Evolutionary conservation across 352 stramenopile species (phyloP), one percentile per base, ranked within the genome.

Genomic region (Globisporangium orthogonon): DNA sequence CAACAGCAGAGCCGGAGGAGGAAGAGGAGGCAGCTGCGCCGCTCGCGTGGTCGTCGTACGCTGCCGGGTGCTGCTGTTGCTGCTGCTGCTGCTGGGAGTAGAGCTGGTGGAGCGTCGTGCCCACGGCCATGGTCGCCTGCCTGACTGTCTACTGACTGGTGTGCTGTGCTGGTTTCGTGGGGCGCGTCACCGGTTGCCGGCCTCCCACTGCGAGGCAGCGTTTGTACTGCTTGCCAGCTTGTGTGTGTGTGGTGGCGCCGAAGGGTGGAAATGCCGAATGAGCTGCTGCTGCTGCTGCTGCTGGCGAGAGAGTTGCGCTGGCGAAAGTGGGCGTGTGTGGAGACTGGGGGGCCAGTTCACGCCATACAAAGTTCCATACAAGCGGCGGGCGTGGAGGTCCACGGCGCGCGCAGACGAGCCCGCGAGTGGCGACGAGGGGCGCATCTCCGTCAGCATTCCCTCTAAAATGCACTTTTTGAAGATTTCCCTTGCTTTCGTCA

Each of bases 61-160:
- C 37, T 5, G 37, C 56, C 47, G 67, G 61, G 44, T 70, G 61
- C 41, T 70, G 73, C 3, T 48, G 46, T 5, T 13, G 43, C 52
- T 30, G 17, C 46, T 40, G 55, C 15, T 54, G 46, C 37, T 61
- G 55, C 37, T 61, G 55, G 13, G 76, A 70, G 63, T 90, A 88
- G 54, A 88, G 71, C 55, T 90, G 79, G 53, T 87, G 80, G 41
- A 90, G 70, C 23, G 79, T 88, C 79, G 88, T 90, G 35, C 80
- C 76, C 45, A 75, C 71, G 37, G 75, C 73, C 74, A 85, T 51
- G 35, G 9, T 13, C 23, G 31, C 15, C 45, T 47, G 23, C 29
- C 18, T 45, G 28, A 31, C 15, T 48, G 41, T n/a, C 7, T 37
- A 30, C 18, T 37, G 28, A 5, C 33, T n/a, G 17, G n/a, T 23